Evolutionary conservation across 352 stramenopile genomes (phyloP), one percentile per base, ranked within the genome.

Genomic region (Blastocystis sp.): DNA sequence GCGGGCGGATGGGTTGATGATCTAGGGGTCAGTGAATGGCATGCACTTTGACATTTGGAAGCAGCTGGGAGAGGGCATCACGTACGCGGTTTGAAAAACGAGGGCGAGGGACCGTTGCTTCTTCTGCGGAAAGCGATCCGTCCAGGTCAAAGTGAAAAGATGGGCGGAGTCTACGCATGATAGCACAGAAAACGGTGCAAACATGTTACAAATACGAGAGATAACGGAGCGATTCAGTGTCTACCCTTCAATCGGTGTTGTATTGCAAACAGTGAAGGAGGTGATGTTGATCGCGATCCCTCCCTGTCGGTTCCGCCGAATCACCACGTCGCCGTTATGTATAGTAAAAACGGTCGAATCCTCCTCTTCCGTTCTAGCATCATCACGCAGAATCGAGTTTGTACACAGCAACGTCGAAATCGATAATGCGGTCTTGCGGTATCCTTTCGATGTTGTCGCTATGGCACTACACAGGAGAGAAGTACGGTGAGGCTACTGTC

Each of bases 81-180:
- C n/a, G n/a, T 14, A 76, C 66, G 21, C 66, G 66, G 53, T 76
- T 76, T 23, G 66, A 76, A 48, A 76, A 76, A 56, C 48, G 48
- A 14, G 48, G 48, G 14, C 5, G 5, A 56, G 48, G 5, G 48
- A 14, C 5, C 5, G 1, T 34, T 34, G 28, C 48, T 7, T 14
- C 48, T 14, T 56, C 48, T 56, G 5, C 14, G 48, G 5, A 7
- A 56, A 56, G 48, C 5, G 5, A 17, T 7, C 48, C 48, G 48
- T 56, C 48, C 48, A 56, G 48, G 48, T 56, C 48, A 56, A 56
- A 56, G 48, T 56, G 48, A 14, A 56, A 56, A 7, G 14, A 17
- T 17, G 48, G 48, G 14, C 48, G 48, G 48, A 56, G 5, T 56
- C 48, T 56, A 56, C 48, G 14, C 5, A 56, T 56, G 5, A 56